Base-by-base conservation (phyloP, 176 grass and related monocot species). In the Hyparrhenia diplandra region DNA sequence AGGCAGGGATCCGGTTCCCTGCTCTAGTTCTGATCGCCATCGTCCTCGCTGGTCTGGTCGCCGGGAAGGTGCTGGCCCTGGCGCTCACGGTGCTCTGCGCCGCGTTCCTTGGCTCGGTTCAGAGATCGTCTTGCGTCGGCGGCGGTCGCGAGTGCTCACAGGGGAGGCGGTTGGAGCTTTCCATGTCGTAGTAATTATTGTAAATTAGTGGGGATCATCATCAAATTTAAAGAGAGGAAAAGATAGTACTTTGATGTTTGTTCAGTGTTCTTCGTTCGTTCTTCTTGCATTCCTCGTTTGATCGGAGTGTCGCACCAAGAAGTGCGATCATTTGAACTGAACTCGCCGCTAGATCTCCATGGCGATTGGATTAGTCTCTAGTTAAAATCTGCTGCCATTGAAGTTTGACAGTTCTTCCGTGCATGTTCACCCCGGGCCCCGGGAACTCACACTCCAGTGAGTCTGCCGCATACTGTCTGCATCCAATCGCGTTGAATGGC, bases 61-160 rank as follows among this genome's bases (percentile, higher is more conserved):
- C 62, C 66, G 96, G 96, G 67, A 95, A 89, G 82, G 3, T 67
- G 16, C 30, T 77, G 67, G 90, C 96, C 9, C 74, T 99, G 35
- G 67, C 67, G 82, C 55, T 95, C 46, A 90, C 85, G 36, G 65
- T 95, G 59, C 70, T 89, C 25, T 89, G 83, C 79, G 46, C 55
- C 60, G 64, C 71, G 42, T 83, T 86, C 66, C 7, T 90, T 13
- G 28, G 70, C 83, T 84, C 45, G 40, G 60, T 77, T 0, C 83
- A 69, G 29, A 71, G 87, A 49, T 20, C 39, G 78, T 13, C 24
- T 23, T 12, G 10, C 34, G 71, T 28, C 11, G 64, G 25, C 55
- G 55, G 55, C n/a, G 45, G 45, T 34, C 65, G 54, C 13, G 74
- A 20, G 6, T 11, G 25, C 31, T 11, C 13, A 54, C 6, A 6